Evolutionary conservation across 176 grass and related monocot genomes (phyloP).

Genomic region (Bothriochloa decipiens): DNA sequence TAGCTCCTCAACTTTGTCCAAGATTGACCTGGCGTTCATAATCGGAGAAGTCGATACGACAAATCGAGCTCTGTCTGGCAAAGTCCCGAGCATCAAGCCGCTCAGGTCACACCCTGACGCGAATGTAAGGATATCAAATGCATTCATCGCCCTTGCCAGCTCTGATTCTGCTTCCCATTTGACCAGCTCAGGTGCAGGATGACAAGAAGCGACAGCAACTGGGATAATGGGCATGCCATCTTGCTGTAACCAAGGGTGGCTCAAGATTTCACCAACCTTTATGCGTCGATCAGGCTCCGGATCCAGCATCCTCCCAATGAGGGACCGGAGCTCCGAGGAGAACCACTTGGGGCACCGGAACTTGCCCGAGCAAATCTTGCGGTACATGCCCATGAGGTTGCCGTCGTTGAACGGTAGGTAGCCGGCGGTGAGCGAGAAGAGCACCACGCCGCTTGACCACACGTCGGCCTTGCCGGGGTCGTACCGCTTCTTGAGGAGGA

Average conservation of each 20-base stretch:
- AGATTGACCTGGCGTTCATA: neutral
- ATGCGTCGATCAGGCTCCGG: slow-evolving; percentile 30
- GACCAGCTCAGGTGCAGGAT: neutral
- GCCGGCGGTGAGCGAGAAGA: slow-evolving; percentile 47
- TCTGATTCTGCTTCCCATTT: slow-evolving; percentile 35
- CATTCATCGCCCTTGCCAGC: slow-evolving; percentile 36
- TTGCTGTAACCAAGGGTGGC: slow-evolving; percentile 43
- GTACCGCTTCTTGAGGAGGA: slow-evolving; percentile 44
- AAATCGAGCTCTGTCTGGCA: slow-evolving; percentile 29
- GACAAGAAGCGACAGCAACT: neutral
- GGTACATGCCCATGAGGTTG: slow-evolving; percentile 54
- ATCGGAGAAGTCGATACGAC: neutral
- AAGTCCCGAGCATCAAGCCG: slow-evolving; percentile 42
- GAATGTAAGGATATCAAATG: slow-evolving; percentile 51
- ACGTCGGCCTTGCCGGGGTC: slow-evolving; percentile 46
- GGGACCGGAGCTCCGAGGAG: slow-evolving; percentile 36
- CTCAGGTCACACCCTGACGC: slow-evolving; percentile 41
- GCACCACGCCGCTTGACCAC: slow-evolving; percentile 52
- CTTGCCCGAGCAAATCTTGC: slow-evolving; percentile 46
- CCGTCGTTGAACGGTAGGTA: slow-evolving; percentile 59
- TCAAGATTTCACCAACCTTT: slow-evolving; percentile 37
- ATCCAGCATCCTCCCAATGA: slow-evolving; percentile 37
- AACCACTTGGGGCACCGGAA: slow-evolving; percentile 46
- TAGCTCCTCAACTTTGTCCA: slow-evolving; percentile 16
- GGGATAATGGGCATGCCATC: neutral